Percentiles rank a stretch among this genome's conserved stretches.
Evolutionary conservation across 164 flowering plant genomes (phyloP).

Genomic region (Tetrastigma voinierianum): DNA sequence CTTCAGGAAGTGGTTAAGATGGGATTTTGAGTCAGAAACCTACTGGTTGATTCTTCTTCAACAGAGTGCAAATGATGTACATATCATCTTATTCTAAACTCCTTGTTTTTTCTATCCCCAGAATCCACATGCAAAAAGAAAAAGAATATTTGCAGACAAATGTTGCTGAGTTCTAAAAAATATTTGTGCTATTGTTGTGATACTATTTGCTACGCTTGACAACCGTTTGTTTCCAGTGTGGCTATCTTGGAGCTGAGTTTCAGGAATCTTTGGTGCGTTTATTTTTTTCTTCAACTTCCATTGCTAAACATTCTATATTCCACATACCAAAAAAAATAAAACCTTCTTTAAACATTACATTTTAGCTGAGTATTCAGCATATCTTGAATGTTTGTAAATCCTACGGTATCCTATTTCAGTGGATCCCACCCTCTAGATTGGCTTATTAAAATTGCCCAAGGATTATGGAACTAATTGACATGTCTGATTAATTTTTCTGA

Average conservation of each 20-base stretch:
- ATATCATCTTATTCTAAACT: neutral
- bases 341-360: too few relatives aligned
- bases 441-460: too few relatives aligned
- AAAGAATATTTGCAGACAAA: too few relatives aligned
- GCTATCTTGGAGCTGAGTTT: constrained; percentile 93
- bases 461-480: too few relatives aligned
- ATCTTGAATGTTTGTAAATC: neutral
- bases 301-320: neutral
- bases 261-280: constrained; percentile 75
- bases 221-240: constrained; percentile 80
- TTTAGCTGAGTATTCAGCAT: too few relatives aligned
- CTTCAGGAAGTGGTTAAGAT: constrained; percentile 83
- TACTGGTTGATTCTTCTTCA: constrained; percentile 77
- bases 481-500: neutral
- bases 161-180: constrained; percentile 5
- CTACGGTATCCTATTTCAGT: neutral
- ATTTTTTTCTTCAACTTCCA: neutral
- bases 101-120: neutral
- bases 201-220: constrained; percentile 89
- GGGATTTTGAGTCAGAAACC: constrained; percentile 83
- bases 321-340: neutral
- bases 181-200: constrained; percentile 82
- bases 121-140: too few relatives aligned
- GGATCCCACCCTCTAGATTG: neutral
- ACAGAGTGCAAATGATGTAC: constrained; percentile 57